Evolutionary conservation across 306 rosid genomes (phyloP), one percentile per base, ranked within the genome.

Genomic region (Echinosophora koreensis): DNA sequence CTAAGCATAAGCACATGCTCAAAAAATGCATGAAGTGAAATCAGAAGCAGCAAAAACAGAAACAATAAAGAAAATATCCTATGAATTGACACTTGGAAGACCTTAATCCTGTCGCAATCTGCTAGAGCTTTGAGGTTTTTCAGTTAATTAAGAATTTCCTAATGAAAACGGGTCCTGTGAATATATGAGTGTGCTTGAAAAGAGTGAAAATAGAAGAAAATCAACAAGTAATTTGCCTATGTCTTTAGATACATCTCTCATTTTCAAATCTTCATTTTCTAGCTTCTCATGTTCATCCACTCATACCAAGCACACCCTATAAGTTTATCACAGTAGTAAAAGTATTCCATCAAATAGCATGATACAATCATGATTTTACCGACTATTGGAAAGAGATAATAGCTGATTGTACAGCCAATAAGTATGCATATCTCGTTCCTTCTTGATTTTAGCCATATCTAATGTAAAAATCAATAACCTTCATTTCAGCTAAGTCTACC

Each of bases 1-100:
- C 71, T 54, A 56, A n/a, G 52, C 68, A 55, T n/a, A 73, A 65
- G 49, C 15, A 17, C 67, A 73, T 13, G 69, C 70, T 64, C 42
- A 58, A 55, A 28, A 42, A 56, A 42, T 69, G 61, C 34, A 41
- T n/a, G n/a, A 56, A 77, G 34, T 32, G 16, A 34, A 5, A 16
- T 46, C 11, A 49, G 13, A 41, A 38, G 27, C 60, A 49, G 35
- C 3, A 32, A 17, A 5, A 44, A 15, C 65, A 77, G 32, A 14
- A 61, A 58, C 6, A 34, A 6, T 6, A 12, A 28, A 15, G 11
- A 15, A 38, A 28, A 27, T 16, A 7, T 22, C 12, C 14, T 22
- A 7, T 41, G 14, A 57, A 39, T 12, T 27, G 27, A 35, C 66
- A 56, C 50, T 32, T 7, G 72, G 60, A 54, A 50, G 27, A 69